These are phyloP conservation scores for Cercospora brassicicola DNA, from an alignment of 2,329 filamentous ascomycete genomes.

Conservation along the genomic window DNA sequence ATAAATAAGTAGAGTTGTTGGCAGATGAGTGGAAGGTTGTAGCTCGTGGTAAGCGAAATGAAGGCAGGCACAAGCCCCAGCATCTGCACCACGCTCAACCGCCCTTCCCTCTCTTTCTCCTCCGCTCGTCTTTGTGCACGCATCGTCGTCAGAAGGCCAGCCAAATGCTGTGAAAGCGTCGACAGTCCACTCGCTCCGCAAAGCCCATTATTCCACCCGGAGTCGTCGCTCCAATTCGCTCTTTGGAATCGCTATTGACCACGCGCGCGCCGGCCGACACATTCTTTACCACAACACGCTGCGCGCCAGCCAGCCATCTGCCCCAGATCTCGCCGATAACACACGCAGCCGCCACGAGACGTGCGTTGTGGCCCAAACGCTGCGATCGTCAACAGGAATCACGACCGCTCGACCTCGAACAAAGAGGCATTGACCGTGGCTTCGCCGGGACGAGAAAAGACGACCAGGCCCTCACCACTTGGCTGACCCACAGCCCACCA, in stretches of 20 bases:
- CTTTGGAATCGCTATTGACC: constrained; percentile 21
- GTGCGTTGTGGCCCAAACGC: not conserved
- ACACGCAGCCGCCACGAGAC: constrained; percentile 10
- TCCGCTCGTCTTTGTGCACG: not conserved
- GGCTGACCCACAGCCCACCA: constrained; percentile 20
- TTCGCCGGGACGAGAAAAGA: constrained; percentile 25
- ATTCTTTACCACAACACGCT: constrained; percentile 19
- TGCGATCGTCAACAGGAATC: not conserved
- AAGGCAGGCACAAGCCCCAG: constrained; percentile 6
- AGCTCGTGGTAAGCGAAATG: constrained; percentile 6
- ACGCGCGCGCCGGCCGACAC: constrained; percentile 17
- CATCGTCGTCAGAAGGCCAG: constrained; percentile 14
- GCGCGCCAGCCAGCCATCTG: constrained; percentile 19
- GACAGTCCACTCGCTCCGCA: constrained; percentile 8
- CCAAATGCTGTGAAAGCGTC: constrained; percentile 20
- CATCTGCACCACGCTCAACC: not conserved
- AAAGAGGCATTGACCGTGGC: constrained; percentile 28
- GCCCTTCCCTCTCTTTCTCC: constrained; percentile 2
- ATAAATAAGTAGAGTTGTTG: not conserved
- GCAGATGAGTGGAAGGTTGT: constrained; percentile 7
- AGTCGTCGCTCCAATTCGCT: constrained; percentile 20
- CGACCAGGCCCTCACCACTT: constrained; percentile 14
- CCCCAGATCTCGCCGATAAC: constrained; percentile 11
- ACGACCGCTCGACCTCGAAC: not conserved
- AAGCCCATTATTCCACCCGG: constrained; percentile 23